Evolutionary conservation across 371 early-diverging fungal genomes (phyloP).

Genomic region (Rhizopus delemar): DNA sequence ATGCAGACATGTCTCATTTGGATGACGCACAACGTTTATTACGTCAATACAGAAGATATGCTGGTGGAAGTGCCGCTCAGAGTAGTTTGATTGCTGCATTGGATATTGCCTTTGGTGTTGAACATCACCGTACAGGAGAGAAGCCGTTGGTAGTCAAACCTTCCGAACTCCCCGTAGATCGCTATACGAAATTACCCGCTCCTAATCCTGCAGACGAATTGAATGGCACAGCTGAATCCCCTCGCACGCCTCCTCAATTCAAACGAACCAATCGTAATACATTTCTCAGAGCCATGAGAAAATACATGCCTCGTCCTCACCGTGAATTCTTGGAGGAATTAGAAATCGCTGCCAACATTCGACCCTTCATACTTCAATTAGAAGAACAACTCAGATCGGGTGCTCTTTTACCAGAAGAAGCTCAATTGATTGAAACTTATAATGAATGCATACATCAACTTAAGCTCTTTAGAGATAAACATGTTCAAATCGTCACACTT

Average conservation of each 20-base stretch:
- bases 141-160: constrained; percentile 31
- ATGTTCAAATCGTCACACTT: constrained; percentile 88
- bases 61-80: constrained; percentile 96
- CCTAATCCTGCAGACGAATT: constrained; percentile 44
- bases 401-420: constrained; percentile 20
- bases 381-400: constrained; percentile 25
- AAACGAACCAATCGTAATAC: constrained; percentile 57
- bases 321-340: constrained; percentile 85
- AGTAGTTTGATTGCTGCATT: constrained; percentile 89
- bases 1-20: constrained; percentile 56
- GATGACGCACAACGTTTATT: constrained; percentile 61
- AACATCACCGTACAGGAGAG: constrained; percentile 80
- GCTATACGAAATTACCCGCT: constrained; percentile 40
- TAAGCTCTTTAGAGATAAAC: constrained; percentile 86
- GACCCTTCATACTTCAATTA: constrained; percentile 53
- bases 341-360: constrained; percentile 62
- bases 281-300: constrained; percentile 86
- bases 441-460: constrained; percentile 80
- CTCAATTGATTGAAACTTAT: constrained; percentile 56
- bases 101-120: constrained; percentile 90
- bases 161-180: constrained; percentile 26
- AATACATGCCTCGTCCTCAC: constrained; percentile 89
- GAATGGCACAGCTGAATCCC: constrained; percentile 23
- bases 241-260: constrained; percentile 41
- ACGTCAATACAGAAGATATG: constrained; percentile 70